Percentiles rank a stretch among this genome's conserved stretches.
These are phyloP conservation scores for Phytophthora pinifolia DNA, from an alignment of 352 stramenopile species.

Conservation along the genomic window DNA sequence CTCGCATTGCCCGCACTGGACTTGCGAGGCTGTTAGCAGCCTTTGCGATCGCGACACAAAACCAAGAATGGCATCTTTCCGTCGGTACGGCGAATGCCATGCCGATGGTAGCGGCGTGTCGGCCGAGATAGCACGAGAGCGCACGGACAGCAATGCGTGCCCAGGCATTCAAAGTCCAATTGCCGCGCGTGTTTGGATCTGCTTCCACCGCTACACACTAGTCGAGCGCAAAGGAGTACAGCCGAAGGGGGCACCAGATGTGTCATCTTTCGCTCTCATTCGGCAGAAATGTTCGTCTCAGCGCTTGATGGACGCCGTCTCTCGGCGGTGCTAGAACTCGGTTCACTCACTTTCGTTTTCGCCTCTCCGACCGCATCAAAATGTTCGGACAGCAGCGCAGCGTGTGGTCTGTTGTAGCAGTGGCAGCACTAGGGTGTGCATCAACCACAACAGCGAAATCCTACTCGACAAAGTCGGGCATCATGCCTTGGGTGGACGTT, in stretches of 20 bases:
- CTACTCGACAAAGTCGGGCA: constrained; percentile 35
- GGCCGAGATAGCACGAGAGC: neutral
- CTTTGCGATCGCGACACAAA: too few relatives aligned
- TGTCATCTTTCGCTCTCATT: constrained; percentile 7
- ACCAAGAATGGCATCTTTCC: too few relatives aligned
- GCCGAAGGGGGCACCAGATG: constrained; percentile 8
- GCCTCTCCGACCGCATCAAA: neutral
- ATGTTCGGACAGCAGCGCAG: constrained; percentile 7
- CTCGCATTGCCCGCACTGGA: too few relatives aligned
- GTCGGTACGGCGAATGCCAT: too few relatives aligned
- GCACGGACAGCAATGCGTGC: constrained; percentile 5
- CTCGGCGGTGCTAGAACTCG: neutral
- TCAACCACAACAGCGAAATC: neutral
- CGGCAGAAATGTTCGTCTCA: constrained; percentile 10
- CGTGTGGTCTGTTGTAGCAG: neutral
- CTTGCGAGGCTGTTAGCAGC: too few relatives aligned
- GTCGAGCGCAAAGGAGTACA: neutral
- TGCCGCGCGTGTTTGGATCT: neutral
- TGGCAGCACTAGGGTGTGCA: neutral
- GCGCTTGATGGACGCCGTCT: constrained; percentile 8
- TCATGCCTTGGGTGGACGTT: constrained; percentile 57
- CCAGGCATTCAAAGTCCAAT: neutral
- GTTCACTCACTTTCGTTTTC: constrained; percentile 17
- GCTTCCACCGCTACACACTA: neutral
- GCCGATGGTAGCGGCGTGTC: neutral